Base-by-base conservation (phyloP, 768 basidiomycete genomes). In the Infundibulicybe gibba region DNA sequence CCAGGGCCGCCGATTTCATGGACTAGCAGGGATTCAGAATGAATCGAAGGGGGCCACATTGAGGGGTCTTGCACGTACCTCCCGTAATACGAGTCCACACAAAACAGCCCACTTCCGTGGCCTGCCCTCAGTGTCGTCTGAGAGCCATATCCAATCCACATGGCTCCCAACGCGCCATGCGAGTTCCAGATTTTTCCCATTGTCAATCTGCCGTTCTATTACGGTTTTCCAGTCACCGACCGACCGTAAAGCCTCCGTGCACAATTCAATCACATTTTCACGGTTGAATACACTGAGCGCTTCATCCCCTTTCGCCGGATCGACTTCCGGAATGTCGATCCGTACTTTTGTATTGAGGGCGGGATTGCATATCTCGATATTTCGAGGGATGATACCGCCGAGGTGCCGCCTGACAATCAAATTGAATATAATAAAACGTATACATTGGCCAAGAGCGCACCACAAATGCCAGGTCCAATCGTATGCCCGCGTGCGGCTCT, bases 391-490 rank as follows among this genome's bases (percentile, higher is more conserved):
- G 48, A 75, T 60, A 2, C 90, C 88, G 2, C 86, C 91, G 25
- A 91, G 71, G 43, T 79, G 74, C 41, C 76, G 77, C 87, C 90
- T 92, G 8, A 30, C 19, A 33, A 32, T 12, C 43, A 30, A 40
- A 44, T 47, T n/a, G 17, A 25, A 41, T 25, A 45, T 17, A 41
- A 40, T 37, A 39, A 39, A n/a, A 40, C 35, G 39, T 19, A 49
- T 10, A 31, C 3, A 46, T 19, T 33, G 41, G 41, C 41, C 44
- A 6, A 35, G 32, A 2, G 46, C 66, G 46, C 54, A 85, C 93
- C 90, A 93, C 40, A 97, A 68, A 44, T 80, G 76, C 94, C 93
- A 97, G 39, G 82, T 72, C 94, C 94, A 97, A 62, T 97, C 93
- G 33, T 80, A 74, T 1, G 89, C 85, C 43, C 91, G 72, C 5